These are phyloP conservation scores for Malus hybrid DNA, from an alignment of 331 rosid genomes.

Conservation along the genomic window DNA sequence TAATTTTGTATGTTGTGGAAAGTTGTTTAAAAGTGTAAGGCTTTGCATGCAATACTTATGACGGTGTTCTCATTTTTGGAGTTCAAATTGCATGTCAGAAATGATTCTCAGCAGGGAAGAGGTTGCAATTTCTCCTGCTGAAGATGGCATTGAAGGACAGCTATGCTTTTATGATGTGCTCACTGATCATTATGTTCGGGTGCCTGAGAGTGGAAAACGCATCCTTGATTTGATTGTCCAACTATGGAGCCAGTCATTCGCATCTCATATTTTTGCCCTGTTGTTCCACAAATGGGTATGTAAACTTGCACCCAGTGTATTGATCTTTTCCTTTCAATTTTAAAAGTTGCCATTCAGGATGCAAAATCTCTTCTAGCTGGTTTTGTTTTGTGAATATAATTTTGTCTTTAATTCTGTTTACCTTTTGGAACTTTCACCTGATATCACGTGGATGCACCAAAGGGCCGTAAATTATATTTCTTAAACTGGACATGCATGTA, in stretches of 20 bases:
- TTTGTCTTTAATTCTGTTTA: background rate
- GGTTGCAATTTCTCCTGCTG: slow-evolving; percentile 54
- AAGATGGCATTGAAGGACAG: slow-evolving; percentile 33
- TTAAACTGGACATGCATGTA: background rate
- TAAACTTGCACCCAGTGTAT: slow-evolving; percentile 1
- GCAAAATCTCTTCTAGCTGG: background rate
- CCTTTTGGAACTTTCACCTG: background rate
- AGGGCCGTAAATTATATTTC: background rate
- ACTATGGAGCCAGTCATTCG: slow-evolving; percentile 98
- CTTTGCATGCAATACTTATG: background rate
- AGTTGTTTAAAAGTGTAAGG: background rate
- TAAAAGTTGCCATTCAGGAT: background rate
- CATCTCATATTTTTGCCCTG: slow-evolving; percentile 83
- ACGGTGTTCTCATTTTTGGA: slow-evolving; percentile 6
- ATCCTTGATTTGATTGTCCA: slow-evolving; percentile 84
- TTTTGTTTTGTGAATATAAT: background rate
- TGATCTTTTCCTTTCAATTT: background rate
- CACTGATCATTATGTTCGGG: slow-evolving; percentile 77
- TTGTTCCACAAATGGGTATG: slow-evolving; percentile 97
- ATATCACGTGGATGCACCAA: background rate
- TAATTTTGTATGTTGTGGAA: background rate
- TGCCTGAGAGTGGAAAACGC: slow-evolving; percentile 72
- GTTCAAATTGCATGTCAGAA: slow-evolving; percentile 40
- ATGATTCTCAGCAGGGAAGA: slow-evolving; percentile 69
- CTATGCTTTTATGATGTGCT: slow-evolving; percentile 88